A percentile compares a stretch with the other conserved stretches of the same genome.
These are phyloP conservation scores for Hyaloscypha hepaticicola DNA, from an alignment of 495 filamentous ascomycete genomes.

Conservation along the genomic window DNA sequence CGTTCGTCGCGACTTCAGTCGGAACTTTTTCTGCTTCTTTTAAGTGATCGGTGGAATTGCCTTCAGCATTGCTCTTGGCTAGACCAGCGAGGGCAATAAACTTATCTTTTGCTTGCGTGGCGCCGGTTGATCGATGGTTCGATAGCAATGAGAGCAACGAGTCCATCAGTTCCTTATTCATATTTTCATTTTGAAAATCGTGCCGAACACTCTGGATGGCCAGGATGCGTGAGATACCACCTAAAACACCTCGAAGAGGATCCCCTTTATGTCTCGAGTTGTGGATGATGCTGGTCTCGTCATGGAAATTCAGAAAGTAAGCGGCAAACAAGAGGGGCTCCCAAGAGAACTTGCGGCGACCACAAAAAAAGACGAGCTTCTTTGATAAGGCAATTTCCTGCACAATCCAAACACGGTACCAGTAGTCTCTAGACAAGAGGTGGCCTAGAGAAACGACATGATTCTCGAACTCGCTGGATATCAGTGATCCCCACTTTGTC, in stretches of 20 bases:
- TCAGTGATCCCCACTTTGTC: neutral
- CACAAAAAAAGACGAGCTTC: neutral
- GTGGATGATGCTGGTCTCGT: neutral
- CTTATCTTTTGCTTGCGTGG: constrained; percentile 7
- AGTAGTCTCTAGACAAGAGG: constrained; percentile 7
- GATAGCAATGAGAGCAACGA: constrained; percentile 1
- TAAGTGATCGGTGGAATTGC: neutral
- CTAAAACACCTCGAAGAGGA: neutral
- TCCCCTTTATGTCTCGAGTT: neutral
- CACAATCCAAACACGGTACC: constrained; percentile 14
- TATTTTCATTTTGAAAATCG: neutral
- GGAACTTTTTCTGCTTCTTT: neutral
- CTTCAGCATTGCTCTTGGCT: neutral
- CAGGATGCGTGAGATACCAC: neutral
- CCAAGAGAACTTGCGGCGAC: neutral
- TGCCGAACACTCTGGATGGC: constrained; percentile 6
- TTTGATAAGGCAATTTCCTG: constrained; percentile 13
- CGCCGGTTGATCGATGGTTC: constrained; percentile 2
- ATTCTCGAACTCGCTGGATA: neutral
- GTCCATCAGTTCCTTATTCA: neutral
- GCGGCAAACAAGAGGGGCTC: neutral
- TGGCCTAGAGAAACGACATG: neutral
- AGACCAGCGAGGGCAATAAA: constrained; percentile 7
- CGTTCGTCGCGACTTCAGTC: neutral
- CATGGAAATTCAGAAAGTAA: neutral